Evolutionary conservation across 371 early-diverging fungal genomes (phyloP).

Genomic region (Haplosporangium sp.): DNA sequence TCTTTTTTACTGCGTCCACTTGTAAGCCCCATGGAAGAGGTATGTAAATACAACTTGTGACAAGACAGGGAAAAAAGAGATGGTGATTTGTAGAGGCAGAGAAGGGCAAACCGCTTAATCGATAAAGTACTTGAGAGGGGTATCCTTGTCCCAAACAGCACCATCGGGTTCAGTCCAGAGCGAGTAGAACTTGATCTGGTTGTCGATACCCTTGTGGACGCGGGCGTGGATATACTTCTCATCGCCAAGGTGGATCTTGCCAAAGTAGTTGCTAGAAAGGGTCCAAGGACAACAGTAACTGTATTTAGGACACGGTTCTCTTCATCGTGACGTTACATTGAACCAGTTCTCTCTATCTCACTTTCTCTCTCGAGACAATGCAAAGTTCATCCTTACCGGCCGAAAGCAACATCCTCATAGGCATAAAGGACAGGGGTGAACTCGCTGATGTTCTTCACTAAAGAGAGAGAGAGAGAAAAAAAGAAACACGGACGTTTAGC

Average conservation of each 20-base stretch:
- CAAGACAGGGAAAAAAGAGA: too few relatives aligned
- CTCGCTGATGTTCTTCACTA: constrained; percentile 58
- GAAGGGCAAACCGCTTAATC: constrained; percentile 50
- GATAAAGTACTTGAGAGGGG: constrained; percentile 65
- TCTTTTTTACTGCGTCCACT: too few relatives aligned
- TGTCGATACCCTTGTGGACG: constrained; percentile 58
- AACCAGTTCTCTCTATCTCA: not conserved
- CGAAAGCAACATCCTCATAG: constrained; percentile 63
- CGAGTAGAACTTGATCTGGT: constrained; percentile 57
- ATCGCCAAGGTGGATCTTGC: constrained; percentile 63
- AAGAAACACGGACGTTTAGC: not conserved
- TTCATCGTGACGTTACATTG: not conserved
- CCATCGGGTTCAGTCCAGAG: constrained; percentile 60
- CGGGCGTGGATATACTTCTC: constrained; percentile 62
- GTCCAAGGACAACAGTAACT: not conserved
- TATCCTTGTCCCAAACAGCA: constrained; percentile 65
- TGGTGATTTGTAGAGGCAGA: too few relatives aligned
- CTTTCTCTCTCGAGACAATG: not conserved
- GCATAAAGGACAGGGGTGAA: constrained; percentile 63
- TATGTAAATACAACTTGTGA: too few relatives aligned
- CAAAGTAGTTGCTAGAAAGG: constrained; percentile 60
- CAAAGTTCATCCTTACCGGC: constrained; percentile 35
- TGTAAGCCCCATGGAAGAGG: too few relatives aligned
- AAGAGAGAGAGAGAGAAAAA: not conserved
- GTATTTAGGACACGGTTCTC: not conserved